phyloP scores from a whole-genome alignment of 2,329 filamentous ascomycete species.

The Xylaria sp. region DNA sequence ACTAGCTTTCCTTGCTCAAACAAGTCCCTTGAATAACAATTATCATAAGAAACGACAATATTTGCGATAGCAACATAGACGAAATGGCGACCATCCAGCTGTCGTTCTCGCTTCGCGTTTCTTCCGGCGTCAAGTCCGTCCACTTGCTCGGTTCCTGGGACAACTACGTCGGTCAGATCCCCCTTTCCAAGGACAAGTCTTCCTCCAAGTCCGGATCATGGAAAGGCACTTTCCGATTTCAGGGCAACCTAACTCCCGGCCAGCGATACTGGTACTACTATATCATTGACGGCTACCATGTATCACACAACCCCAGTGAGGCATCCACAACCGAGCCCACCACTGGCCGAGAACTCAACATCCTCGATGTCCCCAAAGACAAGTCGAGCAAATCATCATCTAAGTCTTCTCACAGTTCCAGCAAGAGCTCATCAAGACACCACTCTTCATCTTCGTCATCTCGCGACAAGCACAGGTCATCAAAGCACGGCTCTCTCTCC shows the following conservation, averaged over 20 bases:
- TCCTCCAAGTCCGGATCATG: conserved; percentile 87
- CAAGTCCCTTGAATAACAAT: conserved; percentile 48
- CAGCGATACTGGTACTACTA: conserved; percentile 99
- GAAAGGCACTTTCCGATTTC: conserved; percentile 97
- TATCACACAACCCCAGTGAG: conserved; percentile 93
- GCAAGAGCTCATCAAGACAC: conserved; percentile 46
- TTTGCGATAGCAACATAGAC: conserved; percentile 47
- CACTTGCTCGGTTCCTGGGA: conserved; percentile 98
- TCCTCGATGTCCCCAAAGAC: conserved; percentile 83
- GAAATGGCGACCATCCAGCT: conserved; percentile 90
- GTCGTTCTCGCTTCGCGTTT: conserved; percentile 94
- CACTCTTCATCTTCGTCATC: conserved; percentile 47
- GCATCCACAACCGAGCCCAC: conserved; percentile 91
- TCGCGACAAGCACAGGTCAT: conserved; percentile 52
- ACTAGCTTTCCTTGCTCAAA: conserved; percentile 63
- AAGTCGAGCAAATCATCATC: conserved; percentile 49
- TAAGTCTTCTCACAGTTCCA: conserved; percentile 55
- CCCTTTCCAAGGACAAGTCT: conserved; percentile 85
- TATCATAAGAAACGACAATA: conserved; percentile 46
- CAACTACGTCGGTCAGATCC: conserved; percentile 92
- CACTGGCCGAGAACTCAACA: conserved; percentile 95
- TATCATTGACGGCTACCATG: conserved; percentile 99
- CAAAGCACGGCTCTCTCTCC: conserved; percentile 56
- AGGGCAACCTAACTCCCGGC: conserved; percentile 85
- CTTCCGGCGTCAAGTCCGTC: conserved; percentile 94